Evolutionary conservation across 257 asterid species (phyloP).

Genomic region (Fraxinus cuspidata): DNA sequence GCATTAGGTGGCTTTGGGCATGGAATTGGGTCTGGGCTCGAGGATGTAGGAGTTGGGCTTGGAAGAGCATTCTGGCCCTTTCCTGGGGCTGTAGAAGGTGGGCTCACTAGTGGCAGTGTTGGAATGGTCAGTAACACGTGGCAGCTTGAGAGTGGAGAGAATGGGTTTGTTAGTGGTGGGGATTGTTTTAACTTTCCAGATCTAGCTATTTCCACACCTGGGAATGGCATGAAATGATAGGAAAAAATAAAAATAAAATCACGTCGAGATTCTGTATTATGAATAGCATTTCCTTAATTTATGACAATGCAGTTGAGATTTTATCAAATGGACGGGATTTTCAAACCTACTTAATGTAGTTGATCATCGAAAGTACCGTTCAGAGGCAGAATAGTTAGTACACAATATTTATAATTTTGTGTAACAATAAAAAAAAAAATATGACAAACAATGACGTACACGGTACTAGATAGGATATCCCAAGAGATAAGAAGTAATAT

Average conservation of each 20-base stretch:
- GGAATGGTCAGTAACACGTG: slow-evolving; percentile 49
- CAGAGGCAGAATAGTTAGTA: too few species aligned
- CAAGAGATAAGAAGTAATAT: slow-evolving; percentile 2
- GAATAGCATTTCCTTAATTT: not conserved
- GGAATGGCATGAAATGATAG: slow-evolving; percentile 49
- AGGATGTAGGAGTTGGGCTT: slow-evolving; percentile 64
- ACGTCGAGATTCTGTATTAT: not conserved
- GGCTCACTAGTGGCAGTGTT: slow-evolving; percentile 27
- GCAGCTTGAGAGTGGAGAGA: slow-evolving; percentile 67
- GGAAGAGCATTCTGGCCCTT: slow-evolving; percentile 70
- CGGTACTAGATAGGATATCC: too few species aligned
- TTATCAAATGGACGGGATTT: not conserved
- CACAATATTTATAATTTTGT: too few species aligned
- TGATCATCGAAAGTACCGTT: too few species aligned
- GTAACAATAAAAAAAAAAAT: too few species aligned
- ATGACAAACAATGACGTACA: too few species aligned
- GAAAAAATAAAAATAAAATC: not conserved
- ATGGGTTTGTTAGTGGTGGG: slow-evolving; percentile 46
- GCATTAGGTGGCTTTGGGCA: slow-evolving; percentile 67
- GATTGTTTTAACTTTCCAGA: slow-evolving; percentile 63
- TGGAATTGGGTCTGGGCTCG: slow-evolving; percentile 49
- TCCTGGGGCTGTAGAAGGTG: slow-evolving; percentile 49
- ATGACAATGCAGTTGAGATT: slow-evolving; percentile 1
- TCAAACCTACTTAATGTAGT: too few species aligned
- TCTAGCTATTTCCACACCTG: slow-evolving; percentile 69